A percentile compares a stretch with the other conserved stretches of the same genome.
These are phyloP conservation scores for Leptodontidium sp. DNA, from an alignment of 2,329 filamentous ascomycete species.

Conservation along the genomic window DNA sequence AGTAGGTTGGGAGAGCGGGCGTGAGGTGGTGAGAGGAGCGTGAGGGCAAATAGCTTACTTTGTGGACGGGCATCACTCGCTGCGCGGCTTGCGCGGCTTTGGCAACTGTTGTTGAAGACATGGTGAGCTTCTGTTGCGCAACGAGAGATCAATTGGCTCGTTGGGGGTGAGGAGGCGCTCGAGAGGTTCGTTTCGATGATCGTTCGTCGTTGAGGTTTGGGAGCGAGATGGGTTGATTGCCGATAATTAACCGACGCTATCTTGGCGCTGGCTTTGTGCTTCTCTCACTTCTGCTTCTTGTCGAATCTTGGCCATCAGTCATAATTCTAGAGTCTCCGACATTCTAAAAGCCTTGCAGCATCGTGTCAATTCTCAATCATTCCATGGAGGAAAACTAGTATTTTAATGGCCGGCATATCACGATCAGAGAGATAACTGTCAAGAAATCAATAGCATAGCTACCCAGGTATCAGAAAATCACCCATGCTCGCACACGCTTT, in stretches of 20 bases:
- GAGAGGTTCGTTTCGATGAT: background rate
- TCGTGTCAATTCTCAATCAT: too few relatives aligned
- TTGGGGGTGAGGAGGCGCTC: conserved; percentile 28
- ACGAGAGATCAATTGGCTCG: conserved; percentile 40
- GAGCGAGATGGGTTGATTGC: conserved; percentile 10
- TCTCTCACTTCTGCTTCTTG: background rate
- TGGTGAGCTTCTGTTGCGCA: conserved; percentile 45
- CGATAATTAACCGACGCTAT: conserved; percentile 25
- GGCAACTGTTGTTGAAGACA: conserved; percentile 59
- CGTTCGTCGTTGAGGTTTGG: conserved; percentile 30
- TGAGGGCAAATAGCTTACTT: conserved; percentile 56
- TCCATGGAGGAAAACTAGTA: too few relatives aligned
- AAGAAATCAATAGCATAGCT: background rate
- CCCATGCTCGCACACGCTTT: background rate
- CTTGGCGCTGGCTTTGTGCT: background rate
- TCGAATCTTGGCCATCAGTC: too few relatives aligned
- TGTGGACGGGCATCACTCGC: conserved; percentile 62
- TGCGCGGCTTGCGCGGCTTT: conserved; percentile 65
- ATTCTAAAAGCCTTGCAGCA: too few relatives aligned
- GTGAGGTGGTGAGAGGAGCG: conserved; percentile 33
- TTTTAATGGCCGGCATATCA: background rate
- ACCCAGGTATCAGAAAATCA: conserved; percentile 1
- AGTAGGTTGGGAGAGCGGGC: conserved; percentile 8
- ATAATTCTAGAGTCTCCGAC: too few relatives aligned
- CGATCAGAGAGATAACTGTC: background rate